A percentile compares a stretch with the other conserved stretches of the same genome.
Conservation (phyloP, 257 asterid genomes). For the Cinchona pubescens region DNA sequence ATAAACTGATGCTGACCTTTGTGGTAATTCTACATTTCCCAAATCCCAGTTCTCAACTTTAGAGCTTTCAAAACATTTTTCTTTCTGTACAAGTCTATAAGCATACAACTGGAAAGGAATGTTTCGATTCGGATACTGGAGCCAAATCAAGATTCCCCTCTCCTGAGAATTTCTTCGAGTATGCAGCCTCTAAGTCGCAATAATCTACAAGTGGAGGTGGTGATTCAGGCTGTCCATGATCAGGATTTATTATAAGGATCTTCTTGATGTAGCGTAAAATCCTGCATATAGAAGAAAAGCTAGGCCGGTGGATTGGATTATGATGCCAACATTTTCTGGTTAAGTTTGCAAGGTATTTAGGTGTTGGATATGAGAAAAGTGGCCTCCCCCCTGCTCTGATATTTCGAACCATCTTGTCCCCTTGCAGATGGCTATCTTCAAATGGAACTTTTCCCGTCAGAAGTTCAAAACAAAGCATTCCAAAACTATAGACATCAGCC, state of each 20-base stretch:
- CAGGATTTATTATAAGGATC: conserved; percentile 61
- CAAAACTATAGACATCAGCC: conserved; percentile 83
- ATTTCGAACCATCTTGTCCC: conserved; percentile 67
- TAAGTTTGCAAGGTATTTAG: conserved; percentile 64
- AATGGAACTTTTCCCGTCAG: conserved; percentile 77
- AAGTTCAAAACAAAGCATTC: conserved; percentile 82
- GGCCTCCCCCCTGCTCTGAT: conserved; percentile 85
- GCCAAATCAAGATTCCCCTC: conserved; percentile 32
- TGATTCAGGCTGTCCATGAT: conserved; percentile 74
- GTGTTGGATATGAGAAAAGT: conserved; percentile 71
- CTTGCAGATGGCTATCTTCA: conserved; percentile 70
- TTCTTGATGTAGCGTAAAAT: conserved; percentile 73
- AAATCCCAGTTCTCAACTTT: conserved; percentile 47
- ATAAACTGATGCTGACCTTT: conserved; percentile 36
- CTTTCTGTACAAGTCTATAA: conserved; percentile 62
- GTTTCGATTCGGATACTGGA: conserved; percentile 50
- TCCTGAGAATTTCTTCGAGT: conserved; percentile 39
- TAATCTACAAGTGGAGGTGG: conserved; percentile 84
- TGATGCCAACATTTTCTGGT: conserved; percentile 86
- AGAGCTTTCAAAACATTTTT: conserved; percentile 31
- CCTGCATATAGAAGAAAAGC: conserved; percentile 71
- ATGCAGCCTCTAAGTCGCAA: conserved; percentile 63
- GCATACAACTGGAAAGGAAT: conserved; percentile 80
- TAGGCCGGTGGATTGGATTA: conserved; percentile 56
- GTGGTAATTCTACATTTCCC: conserved; percentile 30